Evolutionary conservation across 306 rosid genomes (phyloP), one percentile per base, ranked within the genome.

Genomic region (Medicago ruthenica): DNA sequence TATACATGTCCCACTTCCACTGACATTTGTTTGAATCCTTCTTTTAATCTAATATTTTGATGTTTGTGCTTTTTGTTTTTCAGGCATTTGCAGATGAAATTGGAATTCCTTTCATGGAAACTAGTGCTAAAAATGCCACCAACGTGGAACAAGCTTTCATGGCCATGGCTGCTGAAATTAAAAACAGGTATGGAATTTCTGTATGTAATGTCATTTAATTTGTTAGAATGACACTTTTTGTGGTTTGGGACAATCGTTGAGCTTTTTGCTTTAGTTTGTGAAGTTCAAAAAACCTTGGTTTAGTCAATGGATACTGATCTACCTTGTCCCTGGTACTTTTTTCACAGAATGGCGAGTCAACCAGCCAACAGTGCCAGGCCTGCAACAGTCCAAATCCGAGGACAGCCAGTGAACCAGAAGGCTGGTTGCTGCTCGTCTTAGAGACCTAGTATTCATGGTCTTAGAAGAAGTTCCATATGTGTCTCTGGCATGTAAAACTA

Each of bases 381-480:
- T 78, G 97, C 97, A 15, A 96, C 99, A 0, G 97, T 96, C 76
- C 98, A 92, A 88, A 92, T 96, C 68, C 89, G 97, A 71, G 99
- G 99, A 83, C 98, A 96, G 85, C 99, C 99, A 0, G 96, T 96
- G 71, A 96, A 92, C 87, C 99, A 96, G 85, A 96, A 90, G 77
- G 80, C 93, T 20, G 96, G 99, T 72, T 96, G 99, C 89, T 96
- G 99, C 97, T 96, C 98, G 9, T 78, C 90, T 86, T 96, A 89
- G 81, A 76, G 86, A 73, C 48, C 70, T 79, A 66, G 48, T 71
- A 77, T 67, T 79, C 61, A 87, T 74, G 87, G 76, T 69, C 70
- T 34, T 61, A 64, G 82, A 86, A 83, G 75, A 86, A 83, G 75
- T 71, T 77, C 76, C 76, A 83, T 83, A 57, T 84, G 81, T 74